phyloP scores from a whole-genome alignment of 2,329 filamentous ascomycete genomes.

The Phyllosticta citrichinensis region DNA sequence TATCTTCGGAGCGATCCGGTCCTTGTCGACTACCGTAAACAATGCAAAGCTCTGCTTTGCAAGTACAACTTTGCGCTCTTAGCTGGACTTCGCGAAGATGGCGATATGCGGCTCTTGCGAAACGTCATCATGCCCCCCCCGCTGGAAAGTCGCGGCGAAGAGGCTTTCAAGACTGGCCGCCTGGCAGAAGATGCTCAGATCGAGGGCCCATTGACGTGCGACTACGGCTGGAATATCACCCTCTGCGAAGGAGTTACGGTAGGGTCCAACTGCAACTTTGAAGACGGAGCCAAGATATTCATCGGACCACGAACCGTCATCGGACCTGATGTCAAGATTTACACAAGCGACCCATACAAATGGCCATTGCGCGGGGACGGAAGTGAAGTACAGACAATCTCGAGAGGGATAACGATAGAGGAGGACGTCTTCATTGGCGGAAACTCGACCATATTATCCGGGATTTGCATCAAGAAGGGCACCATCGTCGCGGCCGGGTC shows the following conservation, averaged over 20 bases:
- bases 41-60: slow-evolving; percentile 72
- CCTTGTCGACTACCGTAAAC: slow-evolving; percentile 72
- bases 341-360: slow-evolving; percentile 57
- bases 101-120: slow-evolving; percentile 54
- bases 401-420: slow-evolving; percentile 65
- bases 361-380: slow-evolving; percentile 67
- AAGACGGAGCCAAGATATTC: slow-evolving; percentile 73
- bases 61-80: slow-evolving; percentile 76
- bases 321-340: slow-evolving; percentile 78
- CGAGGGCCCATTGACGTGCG: slow-evolving; percentile 81
- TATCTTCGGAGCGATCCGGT: slow-evolving; percentile 38
- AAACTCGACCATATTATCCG: slow-evolving; percentile 50
- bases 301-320: slow-evolving; percentile 65
- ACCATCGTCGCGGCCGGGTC: slow-evolving; percentile 45
- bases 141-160: slow-evolving; percentile 32
- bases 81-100: slow-evolving; percentile 54
- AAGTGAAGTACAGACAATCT: slow-evolving; percentile 60
- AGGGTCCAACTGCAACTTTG: slow-evolving; percentile 71
- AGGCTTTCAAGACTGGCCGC: slow-evolving; percentile 33
- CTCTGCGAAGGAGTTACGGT: slow-evolving; percentile 81
- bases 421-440: slow-evolving; percentile 59
- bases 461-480: slow-evolving; percentile 43
- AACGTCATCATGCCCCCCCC: slow-evolving; percentile 61
- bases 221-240: slow-evolving; percentile 90
- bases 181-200: slow-evolving; percentile 70